Evolutionary conservation across 345 rosid genomes (phyloP), one percentile per base, ranked within the genome.

Genomic region (Citrus australasica): DNA sequence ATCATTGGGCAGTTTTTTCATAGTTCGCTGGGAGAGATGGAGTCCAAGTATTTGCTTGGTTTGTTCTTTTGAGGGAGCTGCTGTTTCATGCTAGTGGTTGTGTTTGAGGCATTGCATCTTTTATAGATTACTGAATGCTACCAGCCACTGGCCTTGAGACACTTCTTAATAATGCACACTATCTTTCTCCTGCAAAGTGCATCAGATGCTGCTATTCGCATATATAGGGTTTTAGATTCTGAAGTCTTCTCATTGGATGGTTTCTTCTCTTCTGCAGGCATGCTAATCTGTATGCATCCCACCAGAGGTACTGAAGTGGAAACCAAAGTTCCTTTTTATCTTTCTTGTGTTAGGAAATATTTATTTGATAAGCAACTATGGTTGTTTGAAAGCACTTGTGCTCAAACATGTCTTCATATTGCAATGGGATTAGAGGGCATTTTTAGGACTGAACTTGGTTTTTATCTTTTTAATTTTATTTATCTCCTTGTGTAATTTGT

Each of bases 141-240:
- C 81, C 91, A 96, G 88, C 95, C 97, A 56, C 71, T 94, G 84
- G 92, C 98, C 71, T 79, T 94, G 85, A 85, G 97, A 40, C 89
- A 90, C 83, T 96, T 94, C 82, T 83, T 94, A 90, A 91, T 91
- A 65, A 91, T 80, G 96, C 94, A 53, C 90, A 91, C 75, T 91
- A 94, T 72, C 88, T 93, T 0, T 94, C 99, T 84, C 95, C 82
- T 96, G 82, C 93, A 96, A 77, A 78, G 85, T 81, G 84, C 97
- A 37, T 90, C 98, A 1, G 95, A 89, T 35, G 86, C 90, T 59
- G 77, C 92, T 17, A 92, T 86, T 80, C 88, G 92, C 84, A 82
- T 92, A 82, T 94, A 91, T 81, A 93, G 92, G 95, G 99, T 94
- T 55, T 61, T 42, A 16, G 51, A 19, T 63, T 63, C 68, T 62